Evolutionary conservation across 1,284 basidiomycete species (phyloP), one percentile per base, ranked within the genome.

Genomic region (Marasmius tenuissimus): DNA sequence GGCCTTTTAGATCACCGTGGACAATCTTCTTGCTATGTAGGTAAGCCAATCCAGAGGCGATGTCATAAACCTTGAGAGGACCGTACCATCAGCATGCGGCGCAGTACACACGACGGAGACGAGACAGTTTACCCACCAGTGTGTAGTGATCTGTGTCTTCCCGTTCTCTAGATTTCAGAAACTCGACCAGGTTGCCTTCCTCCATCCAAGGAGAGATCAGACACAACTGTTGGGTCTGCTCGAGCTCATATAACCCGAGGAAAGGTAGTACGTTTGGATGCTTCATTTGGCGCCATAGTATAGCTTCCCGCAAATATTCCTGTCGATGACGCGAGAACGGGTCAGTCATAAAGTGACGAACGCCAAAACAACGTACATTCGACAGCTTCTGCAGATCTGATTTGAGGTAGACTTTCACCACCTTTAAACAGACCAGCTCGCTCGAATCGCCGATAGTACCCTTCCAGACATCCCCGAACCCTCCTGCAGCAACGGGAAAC

Each of bases 181-280:
- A 71, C 4, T 63, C 34, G 14, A 60, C 64, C 38, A 80, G 62
- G 58, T 74, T 71, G 7, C 78, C 77, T 49, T 74, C 71, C 38
- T 66, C 67, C 69, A 75, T 75, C 68, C 73, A 79, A 3, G 71
- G 51, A n/a, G 73, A 11, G 75, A 54, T 34, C 8, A 58, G 34
- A 22, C 51, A 53, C 18, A 53, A 37, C 33, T 53, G 51, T 34
- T 37, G 51, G 8, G 34, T 53, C 11, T 7, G n/a, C n/a, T n/a
- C n/a, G n/a, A n/a, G n/a, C 38, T 18, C 8, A 10, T 35, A 16
- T n/a, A 53, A n/a, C 6, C 51, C 51, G 18, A 34, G 51, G 18
- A 53, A 53, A 16, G 51, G 33, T 2, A 53, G 33, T 11, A 53
- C 51, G 18, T 37, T 37, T 9, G 16, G 7, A 22, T 48, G 47